Evolutionary conservation across 225 moss, liverwort and hornwort species (phyloP).

Genomic region (Polytrichum formosum): DNA sequence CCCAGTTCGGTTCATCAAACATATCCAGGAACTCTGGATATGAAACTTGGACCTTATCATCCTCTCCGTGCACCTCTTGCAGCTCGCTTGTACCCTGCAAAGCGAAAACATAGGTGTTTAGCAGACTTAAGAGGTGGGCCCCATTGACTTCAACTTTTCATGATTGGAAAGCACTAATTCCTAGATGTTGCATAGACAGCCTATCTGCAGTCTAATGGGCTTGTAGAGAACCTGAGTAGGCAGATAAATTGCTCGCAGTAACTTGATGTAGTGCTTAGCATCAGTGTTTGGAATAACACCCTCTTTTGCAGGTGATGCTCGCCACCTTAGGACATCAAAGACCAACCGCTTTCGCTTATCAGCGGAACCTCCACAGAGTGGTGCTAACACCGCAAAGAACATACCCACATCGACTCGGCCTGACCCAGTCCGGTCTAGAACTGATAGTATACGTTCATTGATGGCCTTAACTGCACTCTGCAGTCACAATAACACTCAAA

Average conservation of each 20-base stretch:
- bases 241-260: slow-evolving; percentile 78
- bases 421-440: slow-evolving; percentile 66
- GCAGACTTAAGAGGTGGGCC: background rate
- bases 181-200: no score
- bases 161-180: no score
- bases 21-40: slow-evolving; percentile 75
- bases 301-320: slow-evolving; percentile 57
- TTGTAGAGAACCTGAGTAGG: slow-evolving; percentile 52
- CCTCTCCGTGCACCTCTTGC: slow-evolving; percentile 73
- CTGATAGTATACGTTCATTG: slow-evolving; percentile 74
- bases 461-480: slow-evolving; percentile 84
- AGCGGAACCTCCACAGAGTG: slow-evolving; percentile 65
- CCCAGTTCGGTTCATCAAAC: slow-evolving; percentile 92
- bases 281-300: slow-evolving; percentile 82
- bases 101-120: slow-evolving; percentile 3
- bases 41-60: slow-evolving; percentile 83
- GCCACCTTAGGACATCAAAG: slow-evolving; percentile 75
- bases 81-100: slow-evolving; percentile 67
- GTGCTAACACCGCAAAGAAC: slow-evolving; percentile 89
- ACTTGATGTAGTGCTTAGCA: slow-evolving; percentile 76
- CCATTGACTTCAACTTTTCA: background rate
- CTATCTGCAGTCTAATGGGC: no score
- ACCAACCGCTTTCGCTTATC: slow-evolving; percentile 86
- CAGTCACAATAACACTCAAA: background rate
- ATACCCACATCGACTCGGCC: slow-evolving; percentile 84